Evolutionary conservation across 768 basidiomycete genomes (phyloP).

Genomic region (Boletus rubescentipes): DNA sequence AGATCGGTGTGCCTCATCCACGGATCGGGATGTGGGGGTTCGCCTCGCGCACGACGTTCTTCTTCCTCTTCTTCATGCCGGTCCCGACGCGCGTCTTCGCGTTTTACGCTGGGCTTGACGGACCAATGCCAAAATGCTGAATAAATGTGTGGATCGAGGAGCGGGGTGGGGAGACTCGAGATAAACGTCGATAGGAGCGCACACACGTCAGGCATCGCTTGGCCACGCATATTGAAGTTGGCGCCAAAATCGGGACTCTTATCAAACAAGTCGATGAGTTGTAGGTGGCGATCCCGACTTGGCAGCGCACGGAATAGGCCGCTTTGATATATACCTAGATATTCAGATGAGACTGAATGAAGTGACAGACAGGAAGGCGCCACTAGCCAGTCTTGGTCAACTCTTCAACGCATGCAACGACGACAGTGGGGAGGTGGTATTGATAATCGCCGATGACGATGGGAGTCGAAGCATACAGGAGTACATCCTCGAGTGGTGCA

Average conservation of each 20-base stretch:
- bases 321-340: conserved; percentile 42
- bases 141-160: conserved; percentile 43
- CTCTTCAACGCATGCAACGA: conserved; percentile 45
- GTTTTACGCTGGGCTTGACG: conserved; percentile 41
- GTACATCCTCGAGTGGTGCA: conserved; percentile 34
- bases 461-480: conserved; percentile 32
- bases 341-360: background rate
- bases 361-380: background rate
- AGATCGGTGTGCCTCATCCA: conserved; percentile 15
- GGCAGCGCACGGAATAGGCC: conserved; percentile 45
- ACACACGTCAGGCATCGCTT: conserved; percentile 43
- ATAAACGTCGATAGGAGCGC: conserved; percentile 49
- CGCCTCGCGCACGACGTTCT: conserved; percentile 27
- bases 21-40: conserved; percentile 19
- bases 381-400: conserved; percentile 43
- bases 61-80: conserved; percentile 35
- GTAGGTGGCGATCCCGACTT: conserved; percentile 38
- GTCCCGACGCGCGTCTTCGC: conserved; percentile 31
- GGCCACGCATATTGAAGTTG: conserved; percentile 31
- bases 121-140: conserved; percentile 44
- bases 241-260: conserved; percentile 25
- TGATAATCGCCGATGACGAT: conserved; percentile 38
- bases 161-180: conserved; percentile 44
- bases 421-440: conserved; percentile 40
- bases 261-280: conserved; percentile 41